Percentiles rank a stretch among this genome's conserved stretches.
Evolutionary conservation across 2,329 filamentous ascomycete species (phyloP).

Genomic region (Alternaria angustiovoidea): DNA sequence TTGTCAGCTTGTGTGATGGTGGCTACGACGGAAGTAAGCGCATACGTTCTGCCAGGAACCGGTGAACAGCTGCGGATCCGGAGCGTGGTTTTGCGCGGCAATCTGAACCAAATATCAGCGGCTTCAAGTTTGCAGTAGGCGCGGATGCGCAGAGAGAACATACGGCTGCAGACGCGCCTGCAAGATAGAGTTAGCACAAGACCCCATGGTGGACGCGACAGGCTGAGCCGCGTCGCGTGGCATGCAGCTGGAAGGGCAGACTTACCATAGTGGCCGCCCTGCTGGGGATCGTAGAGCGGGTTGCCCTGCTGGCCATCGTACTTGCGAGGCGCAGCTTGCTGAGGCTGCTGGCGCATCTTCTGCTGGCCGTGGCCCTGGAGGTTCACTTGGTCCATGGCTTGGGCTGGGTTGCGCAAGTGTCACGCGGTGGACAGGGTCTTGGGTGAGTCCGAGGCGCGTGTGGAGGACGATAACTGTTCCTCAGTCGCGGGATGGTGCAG

Average conservation of each 20-base stretch:
- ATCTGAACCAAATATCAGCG: constrained; percentile 66
- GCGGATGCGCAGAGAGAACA: constrained; percentile 45
- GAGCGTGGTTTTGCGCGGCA: constrained; percentile 84
- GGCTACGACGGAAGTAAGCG: neutral
- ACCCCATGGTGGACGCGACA: constrained; percentile 13
- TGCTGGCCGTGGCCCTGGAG: constrained; percentile 49
- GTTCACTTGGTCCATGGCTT: constrained; percentile 50
- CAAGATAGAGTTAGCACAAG: constrained; percentile 28
- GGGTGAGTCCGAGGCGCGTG: constrained; percentile 27
- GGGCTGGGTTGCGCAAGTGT: constrained; percentile 40
- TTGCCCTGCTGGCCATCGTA: constrained; percentile 61
- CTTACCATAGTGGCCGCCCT: constrained; percentile 61
- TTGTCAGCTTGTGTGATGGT: constrained; percentile 31
- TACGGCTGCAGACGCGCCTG: constrained; percentile 75
- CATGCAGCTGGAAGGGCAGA: constrained; percentile 7
- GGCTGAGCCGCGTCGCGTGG: constrained; percentile 4
- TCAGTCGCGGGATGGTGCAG: constrained; percentile 31
- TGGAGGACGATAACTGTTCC: constrained; percentile 7
- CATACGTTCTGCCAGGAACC: constrained; percentile 92
- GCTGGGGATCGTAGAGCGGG: constrained; percentile 56
- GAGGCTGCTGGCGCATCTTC: constrained; percentile 48
- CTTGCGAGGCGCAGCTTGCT: constrained; percentile 50
- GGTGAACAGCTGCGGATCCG: constrained; percentile 88
- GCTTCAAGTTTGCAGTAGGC: constrained; percentile 14
- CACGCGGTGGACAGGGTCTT: constrained; percentile 42